These are phyloP conservation scores for Periglandula ipomoeae DNA, from an alignment of 2,329 filamentous ascomycete genomes.

Conservation along the genomic window DNA sequence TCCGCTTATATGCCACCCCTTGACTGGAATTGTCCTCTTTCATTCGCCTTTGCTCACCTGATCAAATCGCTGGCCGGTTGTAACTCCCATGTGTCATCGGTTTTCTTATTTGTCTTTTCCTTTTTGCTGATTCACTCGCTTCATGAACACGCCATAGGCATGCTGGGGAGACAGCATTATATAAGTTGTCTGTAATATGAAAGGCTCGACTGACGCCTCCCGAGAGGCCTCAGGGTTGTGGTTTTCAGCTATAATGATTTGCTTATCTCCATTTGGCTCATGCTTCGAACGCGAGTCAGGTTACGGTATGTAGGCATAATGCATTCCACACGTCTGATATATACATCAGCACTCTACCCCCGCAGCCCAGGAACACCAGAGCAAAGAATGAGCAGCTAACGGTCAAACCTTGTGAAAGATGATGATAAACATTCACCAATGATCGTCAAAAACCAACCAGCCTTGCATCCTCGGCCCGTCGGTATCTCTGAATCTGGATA, in stretches of 20 bases:
- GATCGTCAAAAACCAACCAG: constrained; percentile 21
- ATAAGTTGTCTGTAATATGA: constrained; percentile 27
- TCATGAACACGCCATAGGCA: constrained; percentile 6
- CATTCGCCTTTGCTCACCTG: constrained; percentile 3
- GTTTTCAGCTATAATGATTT: constrained; percentile 36
- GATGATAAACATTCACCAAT: constrained; percentile 19
- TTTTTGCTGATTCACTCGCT: background rate
- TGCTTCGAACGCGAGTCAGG: constrained; percentile 29
- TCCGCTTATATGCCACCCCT: background rate
- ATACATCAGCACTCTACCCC: background rate
- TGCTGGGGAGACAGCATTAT: constrained; percentile 2
- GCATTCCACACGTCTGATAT: background rate
- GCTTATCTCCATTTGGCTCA: constrained; percentile 33
- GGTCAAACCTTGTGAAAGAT: constrained; percentile 11
- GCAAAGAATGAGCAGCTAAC: background rate
- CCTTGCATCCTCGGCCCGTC: constrained; percentile 19
- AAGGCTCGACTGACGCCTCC: constrained; percentile 31
- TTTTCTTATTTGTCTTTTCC: constrained; percentile 11
- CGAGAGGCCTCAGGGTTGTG: constrained; percentile 35
- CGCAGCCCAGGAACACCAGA: background rate
- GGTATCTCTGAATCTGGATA: constrained; percentile 14
- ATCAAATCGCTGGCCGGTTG: constrained; percentile 13
- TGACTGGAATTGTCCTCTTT: constrained; percentile 7
- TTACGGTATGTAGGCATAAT: constrained; percentile 26
- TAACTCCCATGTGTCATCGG: constrained; percentile 9